Base-by-base conservation (phyloP, 352 stramenopile genomes). In the Globisporangium rhizosaccharum region DNA sequence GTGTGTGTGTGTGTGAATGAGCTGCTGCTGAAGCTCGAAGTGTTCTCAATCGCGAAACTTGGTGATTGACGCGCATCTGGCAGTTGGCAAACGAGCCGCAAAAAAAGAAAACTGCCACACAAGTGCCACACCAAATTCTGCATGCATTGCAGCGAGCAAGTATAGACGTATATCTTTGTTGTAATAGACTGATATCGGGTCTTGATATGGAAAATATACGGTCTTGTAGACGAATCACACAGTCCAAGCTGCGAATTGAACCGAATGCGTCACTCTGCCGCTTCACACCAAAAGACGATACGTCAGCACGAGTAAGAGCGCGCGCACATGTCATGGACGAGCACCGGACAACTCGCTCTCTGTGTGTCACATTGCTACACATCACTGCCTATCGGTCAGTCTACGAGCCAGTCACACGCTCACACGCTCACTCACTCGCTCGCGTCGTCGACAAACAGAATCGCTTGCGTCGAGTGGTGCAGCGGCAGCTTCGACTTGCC, bases 401-500 rank as follows among this genome's bases (percentile, higher is more conserved):
- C 12, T 47, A 11, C 20, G n/a, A 36, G 17, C 8, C 56, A 23
- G 36, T 53, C 33, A 90, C 63, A 88, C 76, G 45, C 78, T 85
- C 54, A 90, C 63, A 88, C 76, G 45, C 78, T 85, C 54, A 23
- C 23, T 59, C 77, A 90, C 63, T 90, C 76, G 45, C 78, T 85
- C 54, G 81, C 78, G 62, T 90, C 81, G 59, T 88, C 78, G 20
- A 90, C 63, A 66, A 90, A 90, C 36, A 80, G 44, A 44, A 90
- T 86, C 11, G 81, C 72, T 49, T 76, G 76, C 2, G 78, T 88
- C 11, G 75, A 75, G 41, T 72, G 50, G 25, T 41, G 45, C 52
- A 73, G 58, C 53, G 67, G 69, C 39, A 56, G 46, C 65, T 86
- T 75, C 51, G 55, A 50, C 59, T 84, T 75, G 45, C 64, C 44